A percentile compares a stretch with the other conserved stretches of the same genome.
Conservation (phyloP, 306 rosid species). For the Delonix regia region DNA sequence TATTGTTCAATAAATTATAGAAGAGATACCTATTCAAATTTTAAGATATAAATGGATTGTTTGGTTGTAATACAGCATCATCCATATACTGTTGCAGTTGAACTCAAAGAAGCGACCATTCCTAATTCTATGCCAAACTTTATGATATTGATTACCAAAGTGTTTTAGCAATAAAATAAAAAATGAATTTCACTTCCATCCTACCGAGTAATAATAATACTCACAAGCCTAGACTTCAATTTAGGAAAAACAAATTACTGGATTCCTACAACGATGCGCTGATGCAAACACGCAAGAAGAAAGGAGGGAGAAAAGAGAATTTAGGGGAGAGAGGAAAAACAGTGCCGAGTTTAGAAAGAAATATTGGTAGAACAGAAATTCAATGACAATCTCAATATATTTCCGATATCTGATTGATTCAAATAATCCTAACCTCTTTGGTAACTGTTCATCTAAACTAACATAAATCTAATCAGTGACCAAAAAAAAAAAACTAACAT, state of each 20-base stretch:
- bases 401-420: background rate
- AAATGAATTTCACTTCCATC: background rate
- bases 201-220: background rate
- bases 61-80: background rate
- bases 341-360: too few species aligned
- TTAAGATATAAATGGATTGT: background rate
- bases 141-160: constrained; percentile 1
- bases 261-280: constrained; percentile 23
- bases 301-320: background rate
- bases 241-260: constrained; percentile 18
- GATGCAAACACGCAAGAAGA: background rate
- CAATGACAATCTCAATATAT: too few species aligned
- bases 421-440: background rate
- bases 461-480: background rate
- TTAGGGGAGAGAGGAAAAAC: background rate
- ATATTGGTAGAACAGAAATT: background rate
- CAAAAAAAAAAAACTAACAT: background rate
- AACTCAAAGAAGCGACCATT: background rate
- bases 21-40: background rate
- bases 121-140: constrained; percentile 13
- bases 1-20: background rate
- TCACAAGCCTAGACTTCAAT: background rate
- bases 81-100: constrained; percentile 17
- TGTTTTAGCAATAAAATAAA: constrained; percentile 4
- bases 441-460: background rate